Base-by-base conservation (phyloP, 495 filamentous ascomycete species). In the Hypoxylon fragiforme region DNA sequence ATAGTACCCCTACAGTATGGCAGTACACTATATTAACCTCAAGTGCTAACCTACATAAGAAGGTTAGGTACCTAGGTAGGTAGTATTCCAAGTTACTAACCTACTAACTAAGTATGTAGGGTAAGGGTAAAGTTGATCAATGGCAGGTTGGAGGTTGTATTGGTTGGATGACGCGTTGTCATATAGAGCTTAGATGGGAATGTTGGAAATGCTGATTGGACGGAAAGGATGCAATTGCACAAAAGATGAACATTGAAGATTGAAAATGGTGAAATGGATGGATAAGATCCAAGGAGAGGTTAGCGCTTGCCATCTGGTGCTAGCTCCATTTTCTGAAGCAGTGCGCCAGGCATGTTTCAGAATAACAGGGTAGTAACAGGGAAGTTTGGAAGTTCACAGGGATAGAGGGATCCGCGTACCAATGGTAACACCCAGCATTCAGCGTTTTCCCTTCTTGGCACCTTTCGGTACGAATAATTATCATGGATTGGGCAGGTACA, bases 281-380 rank as follows among this genome's bases (percentile, higher is more conserved):
- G 42, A 43, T 26, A 30, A 40, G 62, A 46, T 41, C 40, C 39
- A 39, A 47, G 52, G 45, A 46, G 44, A 62, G 58, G 20, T 58
- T 65, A 62, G 62, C 62, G 62, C 62, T n/a, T 58, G 53, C 57
- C 54, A 50, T 57, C 54, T 62, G 34, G 54, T 30, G 41, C 47
- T 50, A 58, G 50, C 45, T 56, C 46, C 31, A n/a, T 53, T 56
- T 63, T 67, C 64, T 68, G 65, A 63, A 65, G 62, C 65, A 65
- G 16, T 60, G 65, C 65, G 35, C 62, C 65, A 65, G 65, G 62
- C 65, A 41, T 42, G 65, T 68, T 68, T 68, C 65, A 68, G 38
- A 49, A 50, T 63, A 54, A 60, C 50, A 64, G 47, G 65, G 57
- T 40, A 36, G 31, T 28, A 51, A 21, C 40, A 62, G 47, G 65